These are phyloP conservation scores for Claviceps fusiformis DNA, from an alignment of 2,329 filamentous ascomycete genomes.

Conservation along the genomic window DNA sequence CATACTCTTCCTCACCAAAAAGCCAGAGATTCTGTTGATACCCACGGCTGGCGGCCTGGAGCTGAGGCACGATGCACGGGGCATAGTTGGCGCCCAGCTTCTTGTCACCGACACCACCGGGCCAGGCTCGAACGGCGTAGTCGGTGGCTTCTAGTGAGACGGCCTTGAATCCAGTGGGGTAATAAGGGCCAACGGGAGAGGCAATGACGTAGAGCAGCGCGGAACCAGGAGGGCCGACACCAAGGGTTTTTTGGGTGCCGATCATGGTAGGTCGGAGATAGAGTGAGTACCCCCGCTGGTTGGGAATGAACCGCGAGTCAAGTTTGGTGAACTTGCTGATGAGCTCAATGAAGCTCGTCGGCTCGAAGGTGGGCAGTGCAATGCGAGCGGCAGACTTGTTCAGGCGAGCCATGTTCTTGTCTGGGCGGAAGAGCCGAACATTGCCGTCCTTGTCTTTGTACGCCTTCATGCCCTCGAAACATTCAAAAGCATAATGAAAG, in stretches of 20 bases:
- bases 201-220: constrained; percentile 92
- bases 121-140: constrained; percentile 95
- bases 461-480: constrained; percentile 98
- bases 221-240: constrained; percentile 81
- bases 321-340: constrained; percentile 68
- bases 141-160: constrained; percentile 90
- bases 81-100: constrained; percentile 98
- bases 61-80: constrained; percentile 94
- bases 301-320: constrained; percentile 82
- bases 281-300: constrained; percentile 76
- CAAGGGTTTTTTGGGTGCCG: constrained; percentile 87
- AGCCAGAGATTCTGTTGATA: constrained; percentile 99
- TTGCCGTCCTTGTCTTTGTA: constrained; percentile 76
- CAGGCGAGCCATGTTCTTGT: constrained; percentile 90
- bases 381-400: constrained; percentile 88
- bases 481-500: constrained; percentile 96
- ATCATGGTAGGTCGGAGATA: constrained; percentile 97
- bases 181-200: constrained; percentile 93
- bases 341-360: constrained; percentile 61
- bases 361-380: constrained; percentile 76
- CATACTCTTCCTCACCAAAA: constrained; percentile 87
- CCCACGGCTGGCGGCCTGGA: constrained; percentile 77
- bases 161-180: constrained; percentile 96
- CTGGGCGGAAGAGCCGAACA: constrained; percentile 80
- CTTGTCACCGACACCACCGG: constrained; percentile 93